Conservation (phyloP, 768 basidiomycete species). For the Podaxis rugospora region DNA sequence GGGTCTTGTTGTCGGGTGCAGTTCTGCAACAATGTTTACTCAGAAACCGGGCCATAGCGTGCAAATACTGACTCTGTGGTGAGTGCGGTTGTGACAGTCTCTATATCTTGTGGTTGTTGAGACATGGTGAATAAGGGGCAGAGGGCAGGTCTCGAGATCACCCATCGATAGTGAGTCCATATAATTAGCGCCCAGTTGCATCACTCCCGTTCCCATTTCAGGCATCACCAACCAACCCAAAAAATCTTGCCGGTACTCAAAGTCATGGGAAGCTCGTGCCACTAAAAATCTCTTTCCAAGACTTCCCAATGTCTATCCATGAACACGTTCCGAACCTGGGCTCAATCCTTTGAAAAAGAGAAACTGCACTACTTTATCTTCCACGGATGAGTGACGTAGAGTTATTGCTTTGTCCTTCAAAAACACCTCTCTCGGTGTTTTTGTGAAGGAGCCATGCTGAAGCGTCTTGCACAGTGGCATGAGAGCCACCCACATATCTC, state of each 20-base stretch:
- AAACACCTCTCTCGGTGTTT: background rate
- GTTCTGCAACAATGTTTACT: slow-evolving; percentile 29
- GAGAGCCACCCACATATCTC: background rate
- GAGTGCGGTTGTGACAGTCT: slow-evolving; percentile 24
- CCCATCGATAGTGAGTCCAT: background rate
- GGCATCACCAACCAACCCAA: background rate
- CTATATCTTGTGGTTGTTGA: slow-evolving; percentile 18
- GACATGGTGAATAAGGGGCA: background rate
- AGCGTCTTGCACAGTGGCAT: background rate
- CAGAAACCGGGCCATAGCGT: background rate
- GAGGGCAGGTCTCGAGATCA: background rate
- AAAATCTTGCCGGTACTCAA: background rate
- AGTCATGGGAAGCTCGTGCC: background rate
- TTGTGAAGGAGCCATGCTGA: background rate
- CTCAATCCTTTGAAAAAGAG: background rate
- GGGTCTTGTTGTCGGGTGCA: slow-evolving; percentile 81
- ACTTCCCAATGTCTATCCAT: background rate
- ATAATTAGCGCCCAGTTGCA: background rate
- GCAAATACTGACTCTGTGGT: slow-evolving; percentile 21
- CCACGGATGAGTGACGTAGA: background rate
- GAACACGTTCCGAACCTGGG: background rate
- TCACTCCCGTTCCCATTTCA: background rate
- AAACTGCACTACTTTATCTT: background rate
- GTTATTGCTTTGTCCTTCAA: background rate
- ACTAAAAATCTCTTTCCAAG: background rate